Evolutionary conservation across 169 alveolate genomes (phyloP).

Genomic region (Cryptosporidium canis): DNA sequence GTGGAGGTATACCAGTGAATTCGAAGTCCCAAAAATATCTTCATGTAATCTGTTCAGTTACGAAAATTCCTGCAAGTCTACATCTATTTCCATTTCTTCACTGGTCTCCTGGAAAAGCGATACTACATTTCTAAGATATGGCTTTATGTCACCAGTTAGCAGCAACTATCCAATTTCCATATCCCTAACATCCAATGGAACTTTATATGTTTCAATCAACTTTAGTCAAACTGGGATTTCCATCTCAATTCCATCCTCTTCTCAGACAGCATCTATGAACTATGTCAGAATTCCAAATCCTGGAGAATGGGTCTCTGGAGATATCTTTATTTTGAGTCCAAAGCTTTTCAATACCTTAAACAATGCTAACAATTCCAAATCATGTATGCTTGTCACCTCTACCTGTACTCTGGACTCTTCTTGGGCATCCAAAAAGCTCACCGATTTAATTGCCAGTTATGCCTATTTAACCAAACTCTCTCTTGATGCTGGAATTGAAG

Average conservation of each 20-base stretch:
- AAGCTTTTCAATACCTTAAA: background rate
- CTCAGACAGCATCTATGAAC: conserved; percentile 3
- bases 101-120: conserved; percentile 8
- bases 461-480: conserved; percentile 19
- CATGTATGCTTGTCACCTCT: conserved; percentile 9
- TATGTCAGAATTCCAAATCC: background rate
- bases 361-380: background rate
- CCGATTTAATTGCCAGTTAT: conserved; percentile 11
- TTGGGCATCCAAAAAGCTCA: background rate
- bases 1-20: conserved; percentile 42
- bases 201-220: conserved; percentile 4
- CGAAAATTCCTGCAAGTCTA: conserved; percentile 26
- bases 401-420: conserved; percentile 11
- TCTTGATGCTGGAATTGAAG: conserved; percentile 12
- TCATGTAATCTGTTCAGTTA: background rate
- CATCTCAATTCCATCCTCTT: background rate
- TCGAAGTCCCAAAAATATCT: conserved; percentile 1
- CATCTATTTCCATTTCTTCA: conserved; percentile 4
- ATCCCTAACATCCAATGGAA: conserved; percentile 6
- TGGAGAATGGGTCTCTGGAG: conserved; percentile 67
- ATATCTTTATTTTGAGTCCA: conserved; percentile 42
- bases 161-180: conserved; percentile 23
- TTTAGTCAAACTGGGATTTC: conserved; percentile 46
- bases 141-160: conserved; percentile 33
- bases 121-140: conserved; percentile 46